Conservation (phyloP, 2,329 filamentous ascomycete species). For the Colletotrichum shisoi region DNA sequence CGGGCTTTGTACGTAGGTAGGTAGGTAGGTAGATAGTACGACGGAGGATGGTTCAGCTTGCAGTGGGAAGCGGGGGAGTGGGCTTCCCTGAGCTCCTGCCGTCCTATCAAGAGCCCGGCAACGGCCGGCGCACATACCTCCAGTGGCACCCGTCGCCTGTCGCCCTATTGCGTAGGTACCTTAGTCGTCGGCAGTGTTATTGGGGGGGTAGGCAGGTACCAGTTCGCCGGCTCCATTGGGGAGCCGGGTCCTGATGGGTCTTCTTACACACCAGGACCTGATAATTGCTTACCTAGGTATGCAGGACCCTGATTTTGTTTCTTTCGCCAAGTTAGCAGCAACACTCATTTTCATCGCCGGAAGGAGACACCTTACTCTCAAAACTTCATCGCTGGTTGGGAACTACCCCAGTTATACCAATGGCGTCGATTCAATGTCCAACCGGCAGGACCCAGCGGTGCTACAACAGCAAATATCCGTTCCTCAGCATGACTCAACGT, state of each 20-base stretch:
- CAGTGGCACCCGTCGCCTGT: constrained; percentile 14
- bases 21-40: not conserved
- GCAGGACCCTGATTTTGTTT: constrained; percentile 9
- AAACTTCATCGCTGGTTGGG: not conserved
- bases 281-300: not conserved
- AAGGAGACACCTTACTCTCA: not conserved
- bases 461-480: constrained; percentile 6
- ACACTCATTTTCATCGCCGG: constrained; percentile 9
- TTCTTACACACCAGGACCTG: no score
- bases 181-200: constrained; percentile 30
- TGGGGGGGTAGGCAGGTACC: constrained; percentile 17
- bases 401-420: not conserved
- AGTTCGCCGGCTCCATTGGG: constrained; percentile 13
- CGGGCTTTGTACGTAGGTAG: constrained; percentile 15
- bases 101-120: constrained; percentile 21
- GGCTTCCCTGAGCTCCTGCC: constrained; percentile 28
- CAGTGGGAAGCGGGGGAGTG: constrained; percentile 34
- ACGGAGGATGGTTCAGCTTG: constrained; percentile 32
- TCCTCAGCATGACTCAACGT: constrained; percentile 27
- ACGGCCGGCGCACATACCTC: constrained; percentile 1
- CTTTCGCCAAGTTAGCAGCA: not conserved
- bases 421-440: constrained; percentile 8
- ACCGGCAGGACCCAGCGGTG: constrained; percentile 3
- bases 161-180: constrained; percentile 1
- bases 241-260: constrained; percentile 1